A percentile compares a stretch with the other conserved stretches of the same genome.
phyloP scores from a whole-genome alignment of 2,329 filamentous ascomycete species.

The Fusarium nisikadoi region DNA sequence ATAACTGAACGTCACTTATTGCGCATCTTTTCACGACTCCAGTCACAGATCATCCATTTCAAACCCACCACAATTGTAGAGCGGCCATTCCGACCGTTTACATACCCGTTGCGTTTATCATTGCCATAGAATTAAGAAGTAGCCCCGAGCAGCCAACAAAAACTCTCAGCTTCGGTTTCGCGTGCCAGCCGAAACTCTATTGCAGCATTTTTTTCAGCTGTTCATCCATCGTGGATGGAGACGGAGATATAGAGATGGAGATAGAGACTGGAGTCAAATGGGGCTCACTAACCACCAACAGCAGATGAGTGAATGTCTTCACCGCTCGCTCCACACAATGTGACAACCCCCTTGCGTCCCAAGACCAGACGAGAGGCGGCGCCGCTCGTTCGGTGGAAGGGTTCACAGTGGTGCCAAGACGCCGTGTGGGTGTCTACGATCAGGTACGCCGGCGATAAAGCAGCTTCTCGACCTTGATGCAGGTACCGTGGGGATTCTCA shows the following conservation, averaged over 20 bases:
- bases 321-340: conserved; percentile 26
- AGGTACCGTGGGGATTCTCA: conserved; percentile 8
- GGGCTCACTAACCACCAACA: conserved; percentile 4
- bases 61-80: not conserved
- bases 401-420: conserved; percentile 2
- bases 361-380: conserved; percentile 18
- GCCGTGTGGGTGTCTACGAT: conserved; percentile 22
- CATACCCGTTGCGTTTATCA: not conserved
- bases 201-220: not conserved
- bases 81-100: not conserved
- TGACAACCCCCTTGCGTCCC: conserved; percentile 33
- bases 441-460: conserved; percentile 11
- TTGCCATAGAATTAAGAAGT: not conserved
- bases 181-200: conserved; percentile 32
- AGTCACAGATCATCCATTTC: conserved; percentile 31
- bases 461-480: conserved; percentile 2
- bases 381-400: conserved; percentile 20
- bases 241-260: not conserved
- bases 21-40: conserved; percentile 13
- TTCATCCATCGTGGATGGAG: not conserved
- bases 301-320: conserved; percentile 20
- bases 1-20: conserved; percentile 29
- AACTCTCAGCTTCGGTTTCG: conserved; percentile 1
- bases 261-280: not conserved
- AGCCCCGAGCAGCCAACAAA: conserved; percentile 3